A percentile compares a stretch with the other conserved stretches of the same genome.
Conservation (phyloP, 805 yeast species). For the Candida insectorum region DNA sequence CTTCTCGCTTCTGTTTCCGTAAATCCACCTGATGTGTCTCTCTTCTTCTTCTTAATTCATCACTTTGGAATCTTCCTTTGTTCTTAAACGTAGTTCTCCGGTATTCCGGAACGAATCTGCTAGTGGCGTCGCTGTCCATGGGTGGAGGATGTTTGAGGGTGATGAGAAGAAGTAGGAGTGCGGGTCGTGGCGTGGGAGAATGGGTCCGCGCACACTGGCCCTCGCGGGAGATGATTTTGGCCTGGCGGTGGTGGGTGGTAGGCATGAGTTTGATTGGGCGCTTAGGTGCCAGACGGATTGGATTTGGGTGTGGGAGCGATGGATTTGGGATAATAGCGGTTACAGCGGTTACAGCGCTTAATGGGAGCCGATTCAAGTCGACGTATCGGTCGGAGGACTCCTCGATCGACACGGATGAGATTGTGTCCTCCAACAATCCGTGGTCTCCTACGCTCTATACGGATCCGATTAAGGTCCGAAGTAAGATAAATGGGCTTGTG, state of each 20-base stretch:
- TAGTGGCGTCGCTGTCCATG: conserved; percentile 76
- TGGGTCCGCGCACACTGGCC: no score
- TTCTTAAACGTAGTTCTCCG: conserved; percentile 96
- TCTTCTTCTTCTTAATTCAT: conserved; percentile 95
- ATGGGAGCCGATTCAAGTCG: no score
- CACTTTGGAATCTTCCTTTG: conserved; percentile 89
- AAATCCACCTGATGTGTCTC: conserved; percentile 96
- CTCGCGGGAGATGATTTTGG: no score
- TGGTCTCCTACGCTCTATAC: conserved; percentile 44
- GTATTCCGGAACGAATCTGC: conserved; percentile 92
- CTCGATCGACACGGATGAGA: conserved; percentile 39
- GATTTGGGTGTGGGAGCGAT: no score
- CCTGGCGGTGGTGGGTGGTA: not conserved
- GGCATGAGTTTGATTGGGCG: no score
- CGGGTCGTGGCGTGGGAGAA: conserved; percentile 4
- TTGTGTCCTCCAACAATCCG: conserved; percentile 39
- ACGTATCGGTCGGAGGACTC: conserved; percentile 20
- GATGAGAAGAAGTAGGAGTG: conserved; percentile 4
- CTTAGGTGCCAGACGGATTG: no score
- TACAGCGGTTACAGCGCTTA: no score
- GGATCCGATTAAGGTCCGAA: conserved; percentile 41
- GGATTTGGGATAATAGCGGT: no score
- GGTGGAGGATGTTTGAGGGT: no score
- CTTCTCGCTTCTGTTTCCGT: conserved; percentile 95
- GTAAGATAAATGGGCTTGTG: conserved; percentile 39